phyloP scores from a whole-genome alignment of 2,329 filamentous ascomycete species.

The Neoascochyta sp. region DNA sequence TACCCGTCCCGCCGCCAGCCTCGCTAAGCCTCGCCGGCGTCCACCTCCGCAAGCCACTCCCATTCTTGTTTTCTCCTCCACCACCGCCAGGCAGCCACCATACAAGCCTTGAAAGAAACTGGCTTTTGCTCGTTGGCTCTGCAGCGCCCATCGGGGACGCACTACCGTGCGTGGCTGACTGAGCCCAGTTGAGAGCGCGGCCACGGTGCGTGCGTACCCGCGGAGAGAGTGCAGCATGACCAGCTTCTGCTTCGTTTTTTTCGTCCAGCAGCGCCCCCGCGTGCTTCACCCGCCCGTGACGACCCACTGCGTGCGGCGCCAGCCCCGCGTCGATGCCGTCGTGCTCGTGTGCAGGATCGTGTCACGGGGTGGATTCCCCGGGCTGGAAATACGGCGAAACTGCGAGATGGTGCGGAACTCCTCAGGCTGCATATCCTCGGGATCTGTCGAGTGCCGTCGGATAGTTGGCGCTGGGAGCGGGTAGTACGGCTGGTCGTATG shows the following conservation, averaged over 20 bases:
- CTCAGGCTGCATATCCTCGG: slow-evolving; percentile 3
- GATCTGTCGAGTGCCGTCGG: slow-evolving; percentile 14
- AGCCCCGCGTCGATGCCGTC: slow-evolving; percentile 29
- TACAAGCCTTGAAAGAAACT: too few species aligned
- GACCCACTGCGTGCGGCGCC: slow-evolving; percentile 36
- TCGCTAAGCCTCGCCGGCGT: too few species aligned
- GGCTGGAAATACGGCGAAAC: slow-evolving; percentile 25
- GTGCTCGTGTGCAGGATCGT: slow-evolving; percentile 21
- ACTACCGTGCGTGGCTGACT: background rate
- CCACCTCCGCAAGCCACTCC: too few species aligned
- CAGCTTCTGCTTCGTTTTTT: slow-evolving; percentile 1
- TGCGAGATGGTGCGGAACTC: slow-evolving; percentile 16
- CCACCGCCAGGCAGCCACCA: too few species aligned
- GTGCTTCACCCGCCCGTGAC: slow-evolving; percentile 26
- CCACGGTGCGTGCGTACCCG: background rate
- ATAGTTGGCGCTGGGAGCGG: slow-evolving; percentile 31
- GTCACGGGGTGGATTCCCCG: slow-evolving; percentile 13
- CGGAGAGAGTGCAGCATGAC: background rate
- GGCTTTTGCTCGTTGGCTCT: background rate
- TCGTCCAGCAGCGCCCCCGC: slow-evolving; percentile 1
- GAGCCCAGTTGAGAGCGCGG: too few species aligned
- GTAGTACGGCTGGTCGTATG: slow-evolving; percentile 35
- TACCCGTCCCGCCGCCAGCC: too few species aligned
- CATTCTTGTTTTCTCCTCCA: too few species aligned
- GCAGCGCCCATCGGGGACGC: background rate